Evolutionary conservation across 495 filamentous ascomycete genomes (phyloP).

Genomic region (Trichoderma reesei): DNA sequence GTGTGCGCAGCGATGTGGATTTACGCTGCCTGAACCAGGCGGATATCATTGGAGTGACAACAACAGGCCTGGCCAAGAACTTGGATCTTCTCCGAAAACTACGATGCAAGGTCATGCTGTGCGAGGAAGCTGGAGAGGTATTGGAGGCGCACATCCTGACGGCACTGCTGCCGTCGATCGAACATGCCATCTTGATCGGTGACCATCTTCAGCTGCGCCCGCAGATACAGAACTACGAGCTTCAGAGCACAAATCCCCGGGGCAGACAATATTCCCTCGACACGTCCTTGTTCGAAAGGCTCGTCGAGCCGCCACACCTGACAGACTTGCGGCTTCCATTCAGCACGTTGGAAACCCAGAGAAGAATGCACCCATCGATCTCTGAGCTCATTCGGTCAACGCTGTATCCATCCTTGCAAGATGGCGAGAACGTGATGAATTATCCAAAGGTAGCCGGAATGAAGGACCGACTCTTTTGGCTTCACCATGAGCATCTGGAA

Average conservation of each 20-base stretch:
- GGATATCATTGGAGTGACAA: slow-evolving; percentile 67
- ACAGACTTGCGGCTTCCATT: slow-evolving; percentile 39
- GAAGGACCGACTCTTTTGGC: slow-evolving; percentile 59
- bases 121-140: slow-evolving; percentile 73
- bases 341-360: slow-evolving; percentile 52
- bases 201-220: slow-evolving; percentile 69
- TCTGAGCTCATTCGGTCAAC: slow-evolving; percentile 51
- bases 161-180: slow-evolving; percentile 55
- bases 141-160: slow-evolving; percentile 62
- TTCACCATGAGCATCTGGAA: slow-evolving; percentile 56
- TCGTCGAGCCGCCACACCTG: slow-evolving; percentile 37
- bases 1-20: slow-evolving; percentile 38
- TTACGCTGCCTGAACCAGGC: slow-evolving; percentile 41
- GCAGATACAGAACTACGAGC: slow-evolving; percentile 53
- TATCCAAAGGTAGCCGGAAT: slow-evolving; percentile 59
- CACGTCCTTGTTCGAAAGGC: slow-evolving; percentile 58
- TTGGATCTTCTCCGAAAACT: slow-evolving; percentile 51
- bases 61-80: slow-evolving; percentile 60
- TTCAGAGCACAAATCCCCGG: slow-evolving; percentile 46
- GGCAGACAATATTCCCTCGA: slow-evolving; percentile 54
- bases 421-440: slow-evolving; percentile 38
- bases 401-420: slow-evolving; percentile 55
- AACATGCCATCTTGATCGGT: slow-evolving; percentile 68
- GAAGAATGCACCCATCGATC: slow-evolving; percentile 71
- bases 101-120: slow-evolving; percentile 56